Evolutionary conservation across 1,139 yeast genomes (phyloP), one percentile per base, ranked within the genome.

Genomic region (Pichia sp.): DNA sequence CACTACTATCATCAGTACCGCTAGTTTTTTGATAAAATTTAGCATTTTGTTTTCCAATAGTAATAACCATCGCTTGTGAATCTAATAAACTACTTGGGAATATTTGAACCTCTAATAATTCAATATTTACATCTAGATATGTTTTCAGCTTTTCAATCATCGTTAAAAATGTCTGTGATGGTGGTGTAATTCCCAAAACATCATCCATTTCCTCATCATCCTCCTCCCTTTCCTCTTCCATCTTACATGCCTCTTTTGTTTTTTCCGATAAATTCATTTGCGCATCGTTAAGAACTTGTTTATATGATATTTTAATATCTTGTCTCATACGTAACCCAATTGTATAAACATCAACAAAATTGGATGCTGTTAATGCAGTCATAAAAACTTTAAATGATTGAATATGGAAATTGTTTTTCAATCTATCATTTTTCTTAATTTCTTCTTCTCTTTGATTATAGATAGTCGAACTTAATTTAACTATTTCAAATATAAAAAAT

Each of bases 311-410:
- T 58, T 75, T 76, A 58, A 81, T 85, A 55, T 89, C 96, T 59
- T 83, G 86, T 31, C 83, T 74, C 75, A 90, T 83, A 59, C 96
- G 75, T 47, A 79, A 70, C 28, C 88, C 71, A 0, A 95, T 82
- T 54, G 84, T 84, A 62, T 81, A 79, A 46, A 93, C 83, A 68
- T 91, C 96, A 58, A 84, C 73, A 34, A 88, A 72, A 62, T 86
- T 89, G 0, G 96, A 84, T 0, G 95, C 95, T 0, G 95, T 84
- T 61, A 93, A 74, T 0, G 96, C 88, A 0, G 98, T 90, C 53
- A 86, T 73, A 61, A 79, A 87, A 1, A 88, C 61, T 53, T 79
- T 81, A 14, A 84, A 74, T 0, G 80, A 73, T 3, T 75, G 81
- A 58, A 87, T 76, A 19, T 75, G 74, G 1, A 82, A 73, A 2